These are phyloP conservation scores for Fraxinus anomala DNA, from an alignment of 257 asterid species.

Conservation along the genomic window DNA sequence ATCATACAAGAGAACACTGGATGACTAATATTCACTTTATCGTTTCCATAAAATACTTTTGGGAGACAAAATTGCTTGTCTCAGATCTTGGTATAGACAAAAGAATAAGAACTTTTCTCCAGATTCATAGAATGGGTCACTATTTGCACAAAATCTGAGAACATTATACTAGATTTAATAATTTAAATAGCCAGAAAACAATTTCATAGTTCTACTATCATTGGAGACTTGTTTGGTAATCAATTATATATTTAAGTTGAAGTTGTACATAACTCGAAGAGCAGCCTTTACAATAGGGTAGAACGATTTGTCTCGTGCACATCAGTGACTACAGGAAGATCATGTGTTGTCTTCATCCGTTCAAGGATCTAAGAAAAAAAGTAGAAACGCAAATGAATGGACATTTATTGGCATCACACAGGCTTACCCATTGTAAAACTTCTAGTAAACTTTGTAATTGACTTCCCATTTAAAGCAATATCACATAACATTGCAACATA, in stretches of 20 bases:
- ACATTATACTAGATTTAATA: background rate
- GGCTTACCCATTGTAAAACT: no score
- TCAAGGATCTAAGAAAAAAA: conserved; percentile 61
- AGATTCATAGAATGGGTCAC: background rate
- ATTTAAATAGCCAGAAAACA: background rate
- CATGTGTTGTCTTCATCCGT: conserved; percentile 71
- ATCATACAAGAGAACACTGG: background rate
- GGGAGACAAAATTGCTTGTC: background rate
- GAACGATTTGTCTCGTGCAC: conserved; percentile 57
- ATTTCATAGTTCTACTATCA: background rate
- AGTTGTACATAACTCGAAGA: background rate
- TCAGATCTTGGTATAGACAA: background rate
- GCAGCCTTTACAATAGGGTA: background rate
- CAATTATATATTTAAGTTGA: background rate
- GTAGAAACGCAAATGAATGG: no score
- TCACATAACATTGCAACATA: background rate
- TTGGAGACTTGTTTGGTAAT: background rate
- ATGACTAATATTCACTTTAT: background rate
- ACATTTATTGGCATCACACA: no score
- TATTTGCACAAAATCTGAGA: background rate
- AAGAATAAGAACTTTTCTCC: background rate
- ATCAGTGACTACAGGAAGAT: conserved; percentile 74
- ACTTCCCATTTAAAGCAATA: background rate
- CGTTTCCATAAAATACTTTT: background rate
- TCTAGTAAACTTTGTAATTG: background rate